A percentile compares a stretch with the other conserved stretches of the same genome.
phyloP scores from a whole-genome alignment of 1,284 basidiomycete species.

The Apiotrichum domesticum region DNA sequence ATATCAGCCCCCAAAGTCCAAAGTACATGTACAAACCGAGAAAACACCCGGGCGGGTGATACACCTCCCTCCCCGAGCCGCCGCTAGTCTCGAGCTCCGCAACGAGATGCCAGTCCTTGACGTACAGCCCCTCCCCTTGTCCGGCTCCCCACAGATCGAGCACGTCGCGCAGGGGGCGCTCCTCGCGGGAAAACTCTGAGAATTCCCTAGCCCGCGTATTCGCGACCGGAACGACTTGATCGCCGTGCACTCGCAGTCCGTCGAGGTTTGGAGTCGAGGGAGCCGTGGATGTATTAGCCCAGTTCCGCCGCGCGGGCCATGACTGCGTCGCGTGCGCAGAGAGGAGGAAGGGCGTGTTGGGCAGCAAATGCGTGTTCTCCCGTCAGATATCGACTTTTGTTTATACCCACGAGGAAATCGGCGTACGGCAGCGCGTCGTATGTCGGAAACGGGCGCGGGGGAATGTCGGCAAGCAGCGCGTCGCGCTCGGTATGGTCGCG shows the following conservation, averaged over 20 bases:
- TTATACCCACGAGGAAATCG: slow-evolving; percentile 11
- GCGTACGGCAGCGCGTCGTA: slow-evolving; percentile 13
- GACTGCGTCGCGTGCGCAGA: slow-evolving; percentile 18
- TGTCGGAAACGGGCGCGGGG: slow-evolving; percentile 8
- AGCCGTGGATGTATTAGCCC: background rate
- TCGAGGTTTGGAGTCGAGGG: slow-evolving; percentile 19
- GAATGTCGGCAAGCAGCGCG: background rate
- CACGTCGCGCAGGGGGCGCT: slow-evolving; percentile 43
- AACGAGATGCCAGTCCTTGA: slow-evolving; percentile 57
- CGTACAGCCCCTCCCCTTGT: slow-evolving; percentile 43
- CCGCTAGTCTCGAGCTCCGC: slow-evolving; percentile 30
- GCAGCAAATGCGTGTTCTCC: slow-evolving; percentile 36
- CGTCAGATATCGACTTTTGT: background rate
- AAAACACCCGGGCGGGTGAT: slow-evolving; percentile 49
- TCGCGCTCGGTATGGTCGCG: too few relatives aligned
- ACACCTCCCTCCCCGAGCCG: slow-evolving; percentile 41
- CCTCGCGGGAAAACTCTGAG: slow-evolving; percentile 42
- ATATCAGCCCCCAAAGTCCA: slow-evolving; percentile 1
- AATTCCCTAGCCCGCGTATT: slow-evolving; percentile 34
- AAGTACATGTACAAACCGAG: slow-evolving; percentile 25
- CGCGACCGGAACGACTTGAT: slow-evolving; percentile 44
- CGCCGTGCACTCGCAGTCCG: slow-evolving; percentile 28
- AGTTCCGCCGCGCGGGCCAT: slow-evolving; percentile 20
- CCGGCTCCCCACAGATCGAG: slow-evolving; percentile 44
- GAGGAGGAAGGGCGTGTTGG: slow-evolving; percentile 39